A percentile compares a stretch with the other conserved stretches of the same genome.
These are phyloP conservation scores for Trichoderma koningii DNA, from an alignment of 2,329 filamentous ascomycete genomes.

Conservation along the genomic window DNA sequence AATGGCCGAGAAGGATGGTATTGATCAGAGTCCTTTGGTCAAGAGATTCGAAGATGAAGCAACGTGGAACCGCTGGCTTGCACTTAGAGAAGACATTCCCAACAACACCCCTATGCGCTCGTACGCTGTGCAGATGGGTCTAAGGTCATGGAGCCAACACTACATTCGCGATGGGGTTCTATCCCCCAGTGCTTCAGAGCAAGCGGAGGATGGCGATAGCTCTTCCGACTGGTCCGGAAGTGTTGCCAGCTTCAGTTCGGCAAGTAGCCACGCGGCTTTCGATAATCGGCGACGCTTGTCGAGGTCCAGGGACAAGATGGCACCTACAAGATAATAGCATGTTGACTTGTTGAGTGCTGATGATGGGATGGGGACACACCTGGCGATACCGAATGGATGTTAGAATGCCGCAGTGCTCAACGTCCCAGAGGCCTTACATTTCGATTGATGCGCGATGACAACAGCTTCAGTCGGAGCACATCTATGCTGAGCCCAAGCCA, in stretches of 20 bases:
- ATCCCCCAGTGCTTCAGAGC: too few relatives aligned
- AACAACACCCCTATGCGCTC: neutral
- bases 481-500: neutral
- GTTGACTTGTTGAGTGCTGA: too few relatives aligned
- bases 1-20: neutral
- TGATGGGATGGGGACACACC: too few relatives aligned
- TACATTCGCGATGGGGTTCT: too few relatives aligned
- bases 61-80: neutral
- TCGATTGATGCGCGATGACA: constrained; percentile 8
- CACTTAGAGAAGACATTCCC: neutral
- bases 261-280: neutral
- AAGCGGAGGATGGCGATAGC: too few relatives aligned
- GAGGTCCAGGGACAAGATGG: too few relatives aligned
- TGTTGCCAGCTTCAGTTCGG: neutral
- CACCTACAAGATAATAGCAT: too few relatives aligned
- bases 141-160: neutral
- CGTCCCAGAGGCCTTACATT: neutral
- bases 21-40: neutral
- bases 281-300: too few relatives aligned
- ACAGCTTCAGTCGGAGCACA: neutral
- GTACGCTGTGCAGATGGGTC: neutral
- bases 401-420: neutral
- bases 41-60: neutral
- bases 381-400: neutral
- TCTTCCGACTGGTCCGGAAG: neutral